Evolutionary conservation across 192 early-diverging fungal species (phyloP).

Genomic region (Pilaira anomala): DNA sequence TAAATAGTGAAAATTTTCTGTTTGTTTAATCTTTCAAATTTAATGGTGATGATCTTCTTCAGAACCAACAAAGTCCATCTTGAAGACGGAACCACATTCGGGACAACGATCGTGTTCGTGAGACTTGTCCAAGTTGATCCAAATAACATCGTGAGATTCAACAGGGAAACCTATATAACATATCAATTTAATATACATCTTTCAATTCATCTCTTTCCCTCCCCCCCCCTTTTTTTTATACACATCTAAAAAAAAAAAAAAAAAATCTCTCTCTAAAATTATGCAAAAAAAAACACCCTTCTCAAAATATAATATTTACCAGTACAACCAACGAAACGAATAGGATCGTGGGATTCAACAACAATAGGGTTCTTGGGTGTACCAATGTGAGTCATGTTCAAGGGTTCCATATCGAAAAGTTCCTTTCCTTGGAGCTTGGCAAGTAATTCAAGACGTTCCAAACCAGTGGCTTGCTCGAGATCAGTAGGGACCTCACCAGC

Average conservation of each 20-base stretch:
- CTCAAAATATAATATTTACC: slow-evolving; percentile 58
- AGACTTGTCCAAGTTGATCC: slow-evolving; percentile 78
- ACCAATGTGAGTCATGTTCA: slow-evolving; percentile 68
- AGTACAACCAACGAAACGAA: slow-evolving; percentile 90
- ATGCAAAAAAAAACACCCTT: background rate
- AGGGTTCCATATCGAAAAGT: slow-evolving; percentile 83
- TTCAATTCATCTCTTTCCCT: no score
- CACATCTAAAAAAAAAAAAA: slow-evolving; percentile 17
- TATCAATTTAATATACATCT: background rate
- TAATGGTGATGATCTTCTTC: slow-evolving; percentile 38
- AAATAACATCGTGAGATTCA: slow-evolving; percentile 90
- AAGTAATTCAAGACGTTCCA: slow-evolving; percentile 87
- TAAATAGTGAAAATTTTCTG: background rate
- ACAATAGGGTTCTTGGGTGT: slow-evolving; percentile 85
- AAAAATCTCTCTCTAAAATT: background rate
- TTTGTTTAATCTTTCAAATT: background rate
- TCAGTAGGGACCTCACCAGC: slow-evolving; percentile 78
- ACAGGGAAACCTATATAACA: slow-evolving; percentile 75
- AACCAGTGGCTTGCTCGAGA: slow-evolving; percentile 86
- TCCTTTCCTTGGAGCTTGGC: slow-evolving; percentile 82
- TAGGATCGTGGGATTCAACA: slow-evolving; percentile 74
- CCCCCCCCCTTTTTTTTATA: background rate
- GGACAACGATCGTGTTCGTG: slow-evolving; percentile 90
- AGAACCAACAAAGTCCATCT: slow-evolving; percentile 50
- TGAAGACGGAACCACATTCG: slow-evolving; percentile 85